A percentile compares a stretch with the other conserved stretches of the same genome.
These are phyloP conservation scores for Ascomycota sp. DNA, from an alignment of 2,329 filamentous ascomycete genomes.

Conservation along the genomic window DNA sequence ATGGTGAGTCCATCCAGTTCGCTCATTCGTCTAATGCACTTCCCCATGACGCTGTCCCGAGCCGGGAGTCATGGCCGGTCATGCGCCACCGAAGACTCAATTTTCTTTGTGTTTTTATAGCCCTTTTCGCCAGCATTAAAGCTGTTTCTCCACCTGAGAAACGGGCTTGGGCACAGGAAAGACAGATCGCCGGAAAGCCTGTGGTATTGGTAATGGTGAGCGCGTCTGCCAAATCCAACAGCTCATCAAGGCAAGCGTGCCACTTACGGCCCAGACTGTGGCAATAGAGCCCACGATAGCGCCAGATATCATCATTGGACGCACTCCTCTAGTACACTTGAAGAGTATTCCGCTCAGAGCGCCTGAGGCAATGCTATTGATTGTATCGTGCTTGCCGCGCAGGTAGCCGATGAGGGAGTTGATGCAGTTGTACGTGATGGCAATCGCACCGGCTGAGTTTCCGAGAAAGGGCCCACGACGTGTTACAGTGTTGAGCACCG, in stretches of 20 bases:
- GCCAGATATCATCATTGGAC: slow-evolving; percentile 88
- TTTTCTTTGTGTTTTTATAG: slow-evolving; percentile 6
- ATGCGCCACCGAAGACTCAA: too few relatives aligned
- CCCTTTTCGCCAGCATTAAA: too few relatives aligned
- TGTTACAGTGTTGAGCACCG: slow-evolving; percentile 84
- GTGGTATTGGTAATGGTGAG: too few relatives aligned
- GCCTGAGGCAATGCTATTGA: slow-evolving; percentile 75
- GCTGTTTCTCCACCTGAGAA: slow-evolving; percentile 7
- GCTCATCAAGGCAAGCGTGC: too few relatives aligned
- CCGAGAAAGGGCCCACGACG: slow-evolving; percentile 84
- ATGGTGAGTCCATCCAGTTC: too few relatives aligned
- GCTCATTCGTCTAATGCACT: too few relatives aligned
- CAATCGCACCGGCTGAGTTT: slow-evolving; percentile 88
- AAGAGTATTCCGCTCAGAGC: slow-evolving; percentile 82
- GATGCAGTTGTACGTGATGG: slow-evolving; percentile 87
- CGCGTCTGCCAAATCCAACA: too few relatives aligned
- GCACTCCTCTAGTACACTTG: slow-evolving; percentile 79
- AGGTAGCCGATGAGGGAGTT: slow-evolving; percentile 67
- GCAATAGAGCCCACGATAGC: slow-evolving; percentile 75
- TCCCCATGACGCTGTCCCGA: background rate
- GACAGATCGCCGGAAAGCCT: slow-evolving; percentile 15
- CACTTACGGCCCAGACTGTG: slow-evolving; percentile 73
- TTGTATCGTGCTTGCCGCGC: slow-evolving; percentile 71
- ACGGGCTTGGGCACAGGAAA: slow-evolving; percentile 17
- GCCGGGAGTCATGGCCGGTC: too few relatives aligned